Percentiles rank a stretch among this genome's conserved stretches.
These are phyloP conservation scores for Yamadazyma kanchanaburiensis DNA, from an alignment of 1,139 yeast genomes.

Conservation along the genomic window DNA sequence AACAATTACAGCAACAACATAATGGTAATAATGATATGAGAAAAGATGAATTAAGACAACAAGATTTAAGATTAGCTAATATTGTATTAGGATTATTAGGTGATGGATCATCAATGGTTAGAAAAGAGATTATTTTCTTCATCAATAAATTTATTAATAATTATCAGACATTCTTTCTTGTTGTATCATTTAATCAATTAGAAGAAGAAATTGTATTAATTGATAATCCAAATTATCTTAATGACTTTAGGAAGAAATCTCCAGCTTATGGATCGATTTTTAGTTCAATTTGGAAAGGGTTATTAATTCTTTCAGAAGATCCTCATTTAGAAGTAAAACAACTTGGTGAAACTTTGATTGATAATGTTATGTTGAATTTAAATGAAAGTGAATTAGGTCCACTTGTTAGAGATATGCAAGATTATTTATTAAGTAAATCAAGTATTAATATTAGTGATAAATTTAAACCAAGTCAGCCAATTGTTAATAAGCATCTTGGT, in stretches of 20 bases:
- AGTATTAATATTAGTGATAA: constrained; percentile 40
- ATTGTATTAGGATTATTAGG: constrained; percentile 51
- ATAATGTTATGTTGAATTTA: constrained; percentile 64
- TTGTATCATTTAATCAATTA: constrained; percentile 82
- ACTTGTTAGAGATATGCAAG: constrained; percentile 63
- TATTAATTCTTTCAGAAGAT: constrained; percentile 79
- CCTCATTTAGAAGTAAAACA: constrained; percentile 82
- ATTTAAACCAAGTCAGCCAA: constrained; percentile 34
- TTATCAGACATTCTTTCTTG: constrained; percentile 72
- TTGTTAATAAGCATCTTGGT: constrained; percentile 26
- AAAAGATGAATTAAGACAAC: constrained; percentile 49
- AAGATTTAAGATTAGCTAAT: constrained; percentile 51
- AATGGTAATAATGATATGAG: constrained; percentile 20
- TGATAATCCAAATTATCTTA: constrained; percentile 57
- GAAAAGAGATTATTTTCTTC: constrained; percentile 80
- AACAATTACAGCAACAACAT: constrained; percentile 21
- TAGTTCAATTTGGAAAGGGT: constrained; percentile 83
- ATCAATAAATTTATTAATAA: constrained; percentile 71
- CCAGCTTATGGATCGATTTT: constrained; percentile 88
- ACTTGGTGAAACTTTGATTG: constrained; percentile 73
- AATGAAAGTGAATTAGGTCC: constrained; percentile 66
- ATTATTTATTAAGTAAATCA: constrained; percentile 53
- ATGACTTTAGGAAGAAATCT: constrained; percentile 56
- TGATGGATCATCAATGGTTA: constrained; percentile 87
- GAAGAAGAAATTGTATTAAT: constrained; percentile 74